These are phyloP conservation scores for Epichloe sp. DNA, from an alignment of 2,329 filamentous ascomycete species.

Conservation along the genomic window DNA sequence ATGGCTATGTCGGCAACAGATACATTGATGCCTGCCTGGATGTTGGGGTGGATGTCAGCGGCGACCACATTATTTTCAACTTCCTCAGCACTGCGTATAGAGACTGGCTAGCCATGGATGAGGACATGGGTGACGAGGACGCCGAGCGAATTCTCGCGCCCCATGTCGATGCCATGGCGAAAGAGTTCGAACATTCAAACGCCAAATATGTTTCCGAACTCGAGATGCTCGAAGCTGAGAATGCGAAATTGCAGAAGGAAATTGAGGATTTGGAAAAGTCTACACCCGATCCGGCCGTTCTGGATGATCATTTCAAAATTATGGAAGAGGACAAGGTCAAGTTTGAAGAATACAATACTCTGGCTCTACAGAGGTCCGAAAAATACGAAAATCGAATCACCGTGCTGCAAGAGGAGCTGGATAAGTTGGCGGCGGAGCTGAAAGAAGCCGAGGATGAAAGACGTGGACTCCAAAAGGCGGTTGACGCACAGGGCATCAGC, in stretches of 20 bases:
- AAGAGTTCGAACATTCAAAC: constrained; percentile 75
- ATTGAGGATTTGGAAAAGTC: constrained; percentile 83
- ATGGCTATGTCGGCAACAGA: constrained; percentile 61
- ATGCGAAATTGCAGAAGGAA: constrained; percentile 66
- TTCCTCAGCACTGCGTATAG: constrained; percentile 84
- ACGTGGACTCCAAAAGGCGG: constrained; percentile 63
- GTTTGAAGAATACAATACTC: constrained; percentile 87
- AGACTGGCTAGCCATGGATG: constrained; percentile 87
- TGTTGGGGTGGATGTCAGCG: constrained; percentile 72
- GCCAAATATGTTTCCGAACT: constrained; percentile 75
- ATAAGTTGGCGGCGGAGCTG: constrained; percentile 63
- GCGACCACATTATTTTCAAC: constrained; percentile 86
- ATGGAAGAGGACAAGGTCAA: constrained; percentile 90
- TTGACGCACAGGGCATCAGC: constrained; percentile 88
- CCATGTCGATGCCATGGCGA: constrained; percentile 77
- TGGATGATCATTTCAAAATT: constrained; percentile 84
- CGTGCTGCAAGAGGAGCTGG: constrained; percentile 75
- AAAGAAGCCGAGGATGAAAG: constrained; percentile 74
- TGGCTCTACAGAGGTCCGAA: constrained; percentile 71
- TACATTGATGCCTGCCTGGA: constrained; percentile 89
- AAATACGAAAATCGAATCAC: constrained; percentile 75
- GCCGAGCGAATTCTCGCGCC: constrained; percentile 66
- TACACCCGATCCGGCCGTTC: constrained; percentile 66
- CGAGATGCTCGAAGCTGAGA: constrained; percentile 74
- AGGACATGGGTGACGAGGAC: constrained; percentile 76